A percentile compares a stretch with the other conserved stretches of the same genome.
phyloP scores from a whole-genome alignment of 2,329 filamentous ascomycete species.

The Epichloe sp. region DNA sequence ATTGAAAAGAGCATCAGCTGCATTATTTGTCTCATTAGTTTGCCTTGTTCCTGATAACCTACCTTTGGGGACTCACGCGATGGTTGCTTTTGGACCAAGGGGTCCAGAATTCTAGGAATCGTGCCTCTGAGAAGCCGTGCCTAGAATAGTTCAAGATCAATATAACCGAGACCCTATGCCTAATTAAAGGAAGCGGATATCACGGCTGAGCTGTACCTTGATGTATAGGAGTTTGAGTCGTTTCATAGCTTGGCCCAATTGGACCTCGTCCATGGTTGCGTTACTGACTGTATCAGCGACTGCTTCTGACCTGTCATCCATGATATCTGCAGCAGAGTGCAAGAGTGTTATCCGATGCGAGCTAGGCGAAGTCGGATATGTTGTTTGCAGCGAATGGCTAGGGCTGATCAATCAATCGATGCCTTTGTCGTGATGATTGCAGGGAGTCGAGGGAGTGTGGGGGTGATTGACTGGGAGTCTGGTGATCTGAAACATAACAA shows the following conservation, averaged over 20 bases:
- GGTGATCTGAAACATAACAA: too few relatives aligned
- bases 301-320: conserved; percentile 4
- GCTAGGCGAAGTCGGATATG: not conserved
- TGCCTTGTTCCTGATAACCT: not conserved
- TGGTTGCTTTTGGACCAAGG: conserved; percentile 34
- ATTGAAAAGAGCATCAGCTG: conserved; percentile 37
- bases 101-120: conserved; percentile 29
- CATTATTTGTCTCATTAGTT: conserved; percentile 2
- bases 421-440: not conserved
- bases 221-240: conserved; percentile 41
- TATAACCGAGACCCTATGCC: not conserved
- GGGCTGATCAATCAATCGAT: not conserved
- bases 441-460: not conserved
- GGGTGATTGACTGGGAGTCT: too few relatives aligned
- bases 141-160: conserved; percentile 15
- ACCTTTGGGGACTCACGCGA: conserved; percentile 30
- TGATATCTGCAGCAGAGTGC: not conserved
- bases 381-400: not conserved
- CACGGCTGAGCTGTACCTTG: conserved; percentile 25
- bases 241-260: conserved; percentile 35
- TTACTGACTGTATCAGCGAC: not conserved
- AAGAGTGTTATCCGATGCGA: not conserved
- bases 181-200: not conserved
- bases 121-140: conserved; percentile 22
- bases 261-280: conserved; percentile 31